Conservation (phyloP, 2,329 filamentous ascomycete species). For the Fusarium circinatum region DNA sequence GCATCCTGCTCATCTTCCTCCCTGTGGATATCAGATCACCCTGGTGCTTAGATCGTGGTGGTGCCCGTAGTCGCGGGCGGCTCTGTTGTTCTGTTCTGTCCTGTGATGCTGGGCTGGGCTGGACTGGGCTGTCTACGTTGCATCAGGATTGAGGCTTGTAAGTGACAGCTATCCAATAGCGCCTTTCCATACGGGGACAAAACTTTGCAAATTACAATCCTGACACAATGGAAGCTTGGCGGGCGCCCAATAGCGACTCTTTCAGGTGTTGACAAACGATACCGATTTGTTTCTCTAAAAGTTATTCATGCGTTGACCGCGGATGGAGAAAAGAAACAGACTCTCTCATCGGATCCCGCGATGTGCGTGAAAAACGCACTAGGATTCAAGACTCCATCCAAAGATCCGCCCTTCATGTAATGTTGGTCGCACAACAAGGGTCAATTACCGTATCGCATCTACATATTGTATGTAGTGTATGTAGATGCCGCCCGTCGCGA, state of each 20-base stretch:
- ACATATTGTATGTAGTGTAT: neutral
- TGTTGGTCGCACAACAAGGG: neutral
- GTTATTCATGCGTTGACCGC: neutral
- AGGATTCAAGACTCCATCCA: conserved; percentile 12
- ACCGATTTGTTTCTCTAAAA: neutral
- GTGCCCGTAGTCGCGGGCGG: conserved; percentile 15
- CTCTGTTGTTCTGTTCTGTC: conserved; percentile 7
- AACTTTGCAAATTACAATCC: conserved; percentile 11
- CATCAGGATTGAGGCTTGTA: conserved; percentile 30
- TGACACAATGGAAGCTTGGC: neutral
- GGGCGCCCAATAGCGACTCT: conserved; percentile 16
- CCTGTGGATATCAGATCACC: conserved; percentile 6
- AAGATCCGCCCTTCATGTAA: conserved; percentile 15
- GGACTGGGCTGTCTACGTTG: conserved; percentile 1
- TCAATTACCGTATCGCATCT: neutral
- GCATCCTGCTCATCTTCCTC: conserved; percentile 3
- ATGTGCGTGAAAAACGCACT: conserved; percentile 23
- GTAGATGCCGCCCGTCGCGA: conserved; percentile 21
- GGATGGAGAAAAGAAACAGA: neutral
- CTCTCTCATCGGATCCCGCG: neutral
- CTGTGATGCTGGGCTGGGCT: neutral
- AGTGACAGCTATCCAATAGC: conserved; percentile 31
- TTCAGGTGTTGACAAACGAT: neutral
- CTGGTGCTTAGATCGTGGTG: conserved; percentile 22
- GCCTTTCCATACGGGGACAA: conserved; percentile 9